Conservation (phyloP, 78 protist genomes). For the Planoprotostelium fungivorum region DNA sequence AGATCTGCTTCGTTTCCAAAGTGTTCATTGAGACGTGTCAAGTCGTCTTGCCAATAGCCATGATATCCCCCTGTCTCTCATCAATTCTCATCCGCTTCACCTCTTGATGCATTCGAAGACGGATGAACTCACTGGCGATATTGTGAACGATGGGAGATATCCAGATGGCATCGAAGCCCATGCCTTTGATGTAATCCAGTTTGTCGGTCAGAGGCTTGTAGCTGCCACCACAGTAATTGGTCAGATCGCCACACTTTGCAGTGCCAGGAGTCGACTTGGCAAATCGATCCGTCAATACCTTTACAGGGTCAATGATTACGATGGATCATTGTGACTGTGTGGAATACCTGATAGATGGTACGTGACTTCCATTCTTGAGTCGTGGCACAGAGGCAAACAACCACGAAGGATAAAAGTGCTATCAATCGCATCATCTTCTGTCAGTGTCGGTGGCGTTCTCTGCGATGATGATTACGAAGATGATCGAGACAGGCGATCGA, state of each 20-base stretch:
- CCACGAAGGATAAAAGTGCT: too few relatives aligned
- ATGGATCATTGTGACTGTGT: not conserved
- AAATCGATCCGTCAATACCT: conserved; percentile 86
- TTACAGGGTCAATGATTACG: not conserved
- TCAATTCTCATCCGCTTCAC: not conserved
- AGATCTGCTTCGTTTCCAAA: conserved; percentile 60
- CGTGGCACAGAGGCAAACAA: not conserved
- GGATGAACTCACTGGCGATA: conserved; percentile 62
- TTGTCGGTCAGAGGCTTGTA: conserved; percentile 55
- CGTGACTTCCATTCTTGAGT: conserved; percentile 29
- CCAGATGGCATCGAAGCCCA: conserved; percentile 95
- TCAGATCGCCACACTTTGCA: conserved; percentile 34
- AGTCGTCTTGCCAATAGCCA: conserved; percentile 5
- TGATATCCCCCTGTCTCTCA: not conserved
- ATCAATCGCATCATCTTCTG: too few relatives aligned
- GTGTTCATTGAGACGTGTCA: conserved; percentile 17
- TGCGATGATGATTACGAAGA: too few relatives aligned
- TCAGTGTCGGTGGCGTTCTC: too few relatives aligned
- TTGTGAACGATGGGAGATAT: conserved; percentile 81
- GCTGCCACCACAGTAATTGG: conserved; percentile 90
- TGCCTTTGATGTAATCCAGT: conserved; percentile 82
- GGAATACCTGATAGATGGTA: conserved; percentile 27
- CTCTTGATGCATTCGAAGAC: not conserved
- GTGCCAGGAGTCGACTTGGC: conserved; percentile 23
- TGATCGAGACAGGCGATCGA: too few relatives aligned